Conservation (phyloP, 805 yeast genomes). For the Starmerella sirachaensis region DNA sequence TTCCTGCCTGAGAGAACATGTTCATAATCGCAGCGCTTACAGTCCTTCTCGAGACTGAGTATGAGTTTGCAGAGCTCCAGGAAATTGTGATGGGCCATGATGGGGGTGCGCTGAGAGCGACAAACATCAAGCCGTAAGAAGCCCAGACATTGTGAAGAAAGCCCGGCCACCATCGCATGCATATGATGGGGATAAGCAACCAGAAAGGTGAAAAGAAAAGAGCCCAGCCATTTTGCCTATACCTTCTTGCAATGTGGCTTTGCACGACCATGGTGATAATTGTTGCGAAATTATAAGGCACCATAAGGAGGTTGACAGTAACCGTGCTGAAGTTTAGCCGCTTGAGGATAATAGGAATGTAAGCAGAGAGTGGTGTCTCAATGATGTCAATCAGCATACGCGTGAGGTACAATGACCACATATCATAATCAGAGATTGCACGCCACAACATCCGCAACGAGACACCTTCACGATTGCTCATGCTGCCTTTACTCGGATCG, state of each 20-base stretch:
- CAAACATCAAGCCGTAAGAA: conserved; percentile 24
- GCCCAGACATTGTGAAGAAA: conserved; percentile 23
- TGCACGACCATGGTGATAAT: conserved; percentile 23
- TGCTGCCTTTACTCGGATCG: conserved; percentile 53
- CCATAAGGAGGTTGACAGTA: conserved; percentile 40
- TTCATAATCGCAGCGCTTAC: conserved; percentile 55
- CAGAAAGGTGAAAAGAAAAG: conserved; percentile 17
- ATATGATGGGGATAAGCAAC: conserved; percentile 15
- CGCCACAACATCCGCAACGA: conserved; percentile 32
- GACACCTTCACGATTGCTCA: conserved; percentile 49
- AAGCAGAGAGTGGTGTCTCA: conserved; percentile 30
- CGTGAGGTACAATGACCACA: conserved; percentile 44
- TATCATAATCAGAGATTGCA: conserved; percentile 38
- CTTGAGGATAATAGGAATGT: conserved; percentile 37
- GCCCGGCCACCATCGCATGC: conserved; percentile 23
- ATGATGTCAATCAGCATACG: conserved; percentile 38
- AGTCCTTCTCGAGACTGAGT: conserved; percentile 51
- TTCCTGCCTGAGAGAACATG: conserved; percentile 49
- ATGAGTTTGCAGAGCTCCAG: conserved; percentile 53
- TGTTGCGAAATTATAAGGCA: conserved; percentile 33
- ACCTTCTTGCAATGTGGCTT: conserved; percentile 9
- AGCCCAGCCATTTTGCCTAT: conserved; percentile 12
- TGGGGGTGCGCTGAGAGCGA: conserved; percentile 25
- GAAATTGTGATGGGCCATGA: conserved; percentile 20
- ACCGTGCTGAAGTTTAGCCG: conserved; percentile 41